These are phyloP conservation scores for Penicillium paradoxum DNA, from an alignment of 495 filamentous ascomycete genomes.

Conservation along the genomic window DNA sequence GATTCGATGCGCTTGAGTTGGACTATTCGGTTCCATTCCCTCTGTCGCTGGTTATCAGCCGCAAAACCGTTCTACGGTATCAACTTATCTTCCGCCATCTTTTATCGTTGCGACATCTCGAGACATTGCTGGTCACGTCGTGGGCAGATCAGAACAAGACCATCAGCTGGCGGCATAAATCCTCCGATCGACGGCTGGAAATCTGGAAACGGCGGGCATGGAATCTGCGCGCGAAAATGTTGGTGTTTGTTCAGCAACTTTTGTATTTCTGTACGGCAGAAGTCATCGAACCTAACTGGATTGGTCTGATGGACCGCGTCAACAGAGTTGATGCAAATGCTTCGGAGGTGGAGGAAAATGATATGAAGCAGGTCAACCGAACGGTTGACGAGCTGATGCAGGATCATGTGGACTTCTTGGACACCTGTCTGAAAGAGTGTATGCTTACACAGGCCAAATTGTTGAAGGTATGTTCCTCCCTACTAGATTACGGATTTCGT, in stretches of 20 bases:
- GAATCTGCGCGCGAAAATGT: slow-evolving; percentile 88
- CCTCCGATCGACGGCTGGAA: slow-evolving; percentile 68
- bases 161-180: slow-evolving; percentile 79
- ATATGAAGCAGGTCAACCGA: slow-evolving; percentile 55
- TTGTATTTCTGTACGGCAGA: slow-evolving; percentile 95
- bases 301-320: slow-evolving; percentile 78
- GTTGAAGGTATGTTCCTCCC: slow-evolving; percentile 61
- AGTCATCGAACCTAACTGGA: slow-evolving; percentile 98
- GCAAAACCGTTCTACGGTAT: slow-evolving; percentile 92
- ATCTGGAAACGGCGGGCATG: slow-evolving; percentile 90
- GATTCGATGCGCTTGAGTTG: slow-evolving; percentile 86
- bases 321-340: slow-evolving; percentile 55
- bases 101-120: slow-evolving; percentile 79
- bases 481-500: slow-evolving; percentile 1
- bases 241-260: slow-evolving; percentile 93
- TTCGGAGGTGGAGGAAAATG: slow-evolving; percentile 44
- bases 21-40: slow-evolving; percentile 95
- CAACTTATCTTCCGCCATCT: slow-evolving; percentile 94
- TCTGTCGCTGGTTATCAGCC: slow-evolving; percentile 91
- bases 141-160: slow-evolving; percentile 87
- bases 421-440: slow-evolving; percentile 97
- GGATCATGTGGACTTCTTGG: slow-evolving; percentile 96
- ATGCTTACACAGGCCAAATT: slow-evolving; percentile 97
- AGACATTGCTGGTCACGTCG: slow-evolving; percentile 72
- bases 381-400: slow-evolving; percentile 99